phyloP scores from a whole-genome alignment of 345 rosid species.

The Salix caprea region DNA sequence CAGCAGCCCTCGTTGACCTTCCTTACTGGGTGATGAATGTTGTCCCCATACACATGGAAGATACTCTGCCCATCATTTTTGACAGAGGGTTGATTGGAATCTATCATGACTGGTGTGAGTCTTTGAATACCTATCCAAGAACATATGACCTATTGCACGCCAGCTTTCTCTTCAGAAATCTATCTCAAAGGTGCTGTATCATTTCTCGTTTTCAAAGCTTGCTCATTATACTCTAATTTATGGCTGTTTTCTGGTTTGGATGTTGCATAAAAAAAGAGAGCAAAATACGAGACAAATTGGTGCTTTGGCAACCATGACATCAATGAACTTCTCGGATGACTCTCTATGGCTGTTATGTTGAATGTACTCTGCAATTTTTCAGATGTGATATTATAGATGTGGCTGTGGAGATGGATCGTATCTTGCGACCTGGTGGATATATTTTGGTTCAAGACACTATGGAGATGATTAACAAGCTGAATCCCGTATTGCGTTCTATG shows the following conservation, averaged over 20 bases:
- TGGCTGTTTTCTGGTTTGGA: background rate
- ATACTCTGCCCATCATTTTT: constrained; percentile 62
- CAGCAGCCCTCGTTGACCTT: constrained; percentile 61
- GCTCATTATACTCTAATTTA: background rate
- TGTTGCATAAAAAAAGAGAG: no score
- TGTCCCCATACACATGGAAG: constrained; percentile 53
- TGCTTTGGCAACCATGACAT: no score
- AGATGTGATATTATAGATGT: constrained; percentile 64
- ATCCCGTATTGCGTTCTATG: constrained; percentile 48
- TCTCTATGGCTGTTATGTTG: background rate
- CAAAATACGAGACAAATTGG: no score
- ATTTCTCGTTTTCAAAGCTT: background rate
- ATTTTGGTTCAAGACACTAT: constrained; percentile 65
- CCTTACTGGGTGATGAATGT: constrained; percentile 94
- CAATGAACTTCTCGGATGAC: no score
- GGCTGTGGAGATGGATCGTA: constrained; percentile 68
- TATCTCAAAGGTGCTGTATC: constrained; percentile 43
- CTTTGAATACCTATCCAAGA: constrained; percentile 77
- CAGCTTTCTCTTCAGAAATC: constrained; percentile 52
- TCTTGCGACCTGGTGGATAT: constrained; percentile 79
- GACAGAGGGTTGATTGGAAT: constrained; percentile 83
- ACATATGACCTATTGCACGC: constrained; percentile 84
- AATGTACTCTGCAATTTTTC: constrained; percentile 8
- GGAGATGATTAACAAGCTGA: constrained; percentile 52
- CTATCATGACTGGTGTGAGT: constrained; percentile 93